Evolutionary conservation across 169 alveolate genomes (phyloP).

Genomic region (Eimeria zaria): DNA sequence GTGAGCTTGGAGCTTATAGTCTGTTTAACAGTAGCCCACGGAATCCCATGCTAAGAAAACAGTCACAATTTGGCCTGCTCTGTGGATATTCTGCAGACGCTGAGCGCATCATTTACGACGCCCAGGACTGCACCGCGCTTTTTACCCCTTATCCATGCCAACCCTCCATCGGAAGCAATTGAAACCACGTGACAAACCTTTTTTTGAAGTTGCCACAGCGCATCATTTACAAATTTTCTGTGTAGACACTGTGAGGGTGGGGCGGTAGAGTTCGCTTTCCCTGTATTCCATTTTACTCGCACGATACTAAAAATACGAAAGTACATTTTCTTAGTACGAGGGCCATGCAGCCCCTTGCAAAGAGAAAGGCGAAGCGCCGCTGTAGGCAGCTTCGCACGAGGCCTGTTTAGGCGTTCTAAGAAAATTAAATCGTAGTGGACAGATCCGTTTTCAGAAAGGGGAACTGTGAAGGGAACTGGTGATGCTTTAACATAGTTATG

Average conservation of each 20-base stretch:
- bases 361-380: not conserved
- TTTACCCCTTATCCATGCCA: not conserved
- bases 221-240: not conserved
- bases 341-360: not conserved
- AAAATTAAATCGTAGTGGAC: not conserved
- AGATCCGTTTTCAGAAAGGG: not conserved
- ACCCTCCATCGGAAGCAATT: not conserved
- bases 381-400: not conserved
- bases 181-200: not conserved
- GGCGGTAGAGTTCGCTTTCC: not conserved
- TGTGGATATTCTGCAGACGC: constrained; percentile 26
- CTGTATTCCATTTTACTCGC: not conserved
- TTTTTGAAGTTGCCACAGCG: not conserved
- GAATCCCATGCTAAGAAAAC: not conserved
- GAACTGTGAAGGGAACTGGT: not conserved
- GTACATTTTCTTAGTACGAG: not conserved
- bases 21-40: not conserved
- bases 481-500: not conserved
- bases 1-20: not conserved
- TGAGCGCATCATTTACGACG: constrained; percentile 51
- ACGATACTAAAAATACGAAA: not conserved
- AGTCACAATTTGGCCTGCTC: not conserved
- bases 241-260: not conserved
- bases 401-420: not conserved
- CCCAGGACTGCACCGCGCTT: constrained; percentile 20